Conservation (phyloP, 2,329 filamentous ascomycete genomes). For the Talaromyces atroroseus region DNA sequence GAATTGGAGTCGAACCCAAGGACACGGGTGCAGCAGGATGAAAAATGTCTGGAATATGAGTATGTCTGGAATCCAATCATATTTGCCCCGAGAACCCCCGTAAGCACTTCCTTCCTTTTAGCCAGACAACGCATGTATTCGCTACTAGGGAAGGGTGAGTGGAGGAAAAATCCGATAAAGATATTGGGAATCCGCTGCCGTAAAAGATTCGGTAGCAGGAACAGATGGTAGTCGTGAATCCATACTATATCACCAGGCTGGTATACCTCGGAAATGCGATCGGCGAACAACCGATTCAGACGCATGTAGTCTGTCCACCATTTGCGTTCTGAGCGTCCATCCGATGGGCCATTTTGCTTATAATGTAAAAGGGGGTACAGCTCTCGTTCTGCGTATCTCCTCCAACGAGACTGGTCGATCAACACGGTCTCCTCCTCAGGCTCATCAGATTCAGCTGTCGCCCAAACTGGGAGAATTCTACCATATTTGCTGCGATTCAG, state of each 20-base stretch:
- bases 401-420: conserved; percentile 80
- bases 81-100: conserved; percentile 84
- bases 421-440: conserved; percentile 64
- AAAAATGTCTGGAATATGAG: conserved; percentile 90
- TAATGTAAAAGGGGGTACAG: conserved; percentile 94
- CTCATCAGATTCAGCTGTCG: conserved; percentile 69
- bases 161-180: conserved; percentile 91
- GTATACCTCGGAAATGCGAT: conserved; percentile 81
- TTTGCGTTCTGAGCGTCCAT: conserved; percentile 72
- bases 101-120: conserved; percentile 80
- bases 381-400: conserved; percentile 83
- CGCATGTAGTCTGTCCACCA: conserved; percentile 91
- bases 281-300: conserved; percentile 88
- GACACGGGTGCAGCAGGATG: conserved; percentile 86
- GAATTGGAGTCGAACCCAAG: conserved; percentile 84
- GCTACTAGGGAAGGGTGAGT: conserved; percentile 91
- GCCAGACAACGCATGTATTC: conserved; percentile 89
- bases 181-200: conserved; percentile 81
- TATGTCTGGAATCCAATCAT: conserved; percentile 94
- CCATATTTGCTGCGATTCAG: conserved; percentile 68
- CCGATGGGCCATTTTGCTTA: conserved; percentile 85
- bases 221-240: conserved; percentile 90
- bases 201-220: conserved; percentile 82
- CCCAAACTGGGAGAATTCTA: conserved; percentile 81
- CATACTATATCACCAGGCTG: conserved; percentile 88